Conservation (phyloP, 768 basidiomycete species). For the Phylloporus scabripes region DNA sequence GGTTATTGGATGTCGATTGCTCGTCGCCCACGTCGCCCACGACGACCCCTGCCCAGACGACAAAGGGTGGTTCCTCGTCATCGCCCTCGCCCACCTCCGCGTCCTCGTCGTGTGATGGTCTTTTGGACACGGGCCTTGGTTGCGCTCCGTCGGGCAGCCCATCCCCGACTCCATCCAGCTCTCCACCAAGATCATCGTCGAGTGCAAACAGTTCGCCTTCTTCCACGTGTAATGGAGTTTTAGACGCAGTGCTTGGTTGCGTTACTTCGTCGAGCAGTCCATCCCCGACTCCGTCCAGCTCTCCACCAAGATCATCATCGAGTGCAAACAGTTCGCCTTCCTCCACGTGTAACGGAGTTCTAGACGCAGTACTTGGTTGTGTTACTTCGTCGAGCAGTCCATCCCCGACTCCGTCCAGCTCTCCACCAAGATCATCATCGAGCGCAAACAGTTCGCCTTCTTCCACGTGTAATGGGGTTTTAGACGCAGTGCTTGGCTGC, state of each 20-base stretch:
- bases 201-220: background rate
- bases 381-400: background rate
- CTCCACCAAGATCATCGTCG: background rate
- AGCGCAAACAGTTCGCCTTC: background rate
- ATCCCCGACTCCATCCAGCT: conserved; percentile 1
- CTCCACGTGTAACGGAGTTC: background rate
- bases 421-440: conserved; percentile 1
- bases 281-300: background rate
- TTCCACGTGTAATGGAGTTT: no score
- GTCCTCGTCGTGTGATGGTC: background rate
- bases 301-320: conserved; percentile 3
- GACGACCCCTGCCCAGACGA: background rate
- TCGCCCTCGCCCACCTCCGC: background rate
- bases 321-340: background rate
- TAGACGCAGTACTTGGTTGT: conserved; percentile 7
- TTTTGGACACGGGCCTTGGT: no score
- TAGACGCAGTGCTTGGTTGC: no score
- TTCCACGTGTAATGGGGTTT: background rate
- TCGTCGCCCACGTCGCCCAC: conserved; percentile 1
- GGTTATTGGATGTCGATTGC: conserved; percentile 19
- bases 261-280: background rate
- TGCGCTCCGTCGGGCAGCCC: no score
- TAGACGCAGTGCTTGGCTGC: conserved; percentile 7
- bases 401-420: conserved; percentile 1
- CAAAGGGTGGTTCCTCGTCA: conserved; percentile 5